Base-by-base conservation (phyloP, 2,329 filamentous ascomycete genomes). In the Teratosphaeria nubilosa region DNA sequence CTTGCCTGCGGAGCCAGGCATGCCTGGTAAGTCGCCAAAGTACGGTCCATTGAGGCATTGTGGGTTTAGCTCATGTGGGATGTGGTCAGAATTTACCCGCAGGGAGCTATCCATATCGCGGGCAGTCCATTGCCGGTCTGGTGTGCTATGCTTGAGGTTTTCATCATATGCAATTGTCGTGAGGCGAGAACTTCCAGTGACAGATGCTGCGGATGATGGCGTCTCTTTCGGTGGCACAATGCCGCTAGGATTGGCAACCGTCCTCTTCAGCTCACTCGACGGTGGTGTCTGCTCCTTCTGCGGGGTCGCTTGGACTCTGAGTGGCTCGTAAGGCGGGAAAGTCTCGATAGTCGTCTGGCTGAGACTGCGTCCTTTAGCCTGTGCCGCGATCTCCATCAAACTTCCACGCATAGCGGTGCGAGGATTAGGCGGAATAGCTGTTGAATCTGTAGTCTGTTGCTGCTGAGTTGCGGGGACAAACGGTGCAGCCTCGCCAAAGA, bases 11-110 rank as follows among this genome's bases (percentile, higher is more conserved):
- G 37, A 20, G 16, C 25, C 56, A 24, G 64, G 24, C 27, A 31
- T 53, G 54, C 22, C 22, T n/a, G 41, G 56, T 9, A 50, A 27
- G 25, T 68, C 68, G 2, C 65, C 63, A 59, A 74, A 75, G 64
- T 73, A 74, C 0, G 73, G 71, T 0, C 72, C 72, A 5, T 67
- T 65, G 58, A 72, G 70, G 56, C 65, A 69, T 56, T 74, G 73
- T 10, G 59, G 59, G n/a, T 67, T 74, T 1, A 70, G 69, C 24
- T 57, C 58, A 53, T 31, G 22, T n/a, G 25, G 54, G 5, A 53
- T 48, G 10, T 48, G 9, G 41, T 48, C 41, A 48, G n/a, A 48
- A 10, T 16, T n/a, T 4, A 22, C 2, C 16, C n/a, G 20, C 20
- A 20, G n/a, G 20, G 16, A 10, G 41, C 16, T 16, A 22, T 48